Percentiles rank a stretch among this genome's conserved stretches.
Evolutionary conservation across 805 yeast species (phyloP).

Genomic region (Pichia ethanolica): DNA sequence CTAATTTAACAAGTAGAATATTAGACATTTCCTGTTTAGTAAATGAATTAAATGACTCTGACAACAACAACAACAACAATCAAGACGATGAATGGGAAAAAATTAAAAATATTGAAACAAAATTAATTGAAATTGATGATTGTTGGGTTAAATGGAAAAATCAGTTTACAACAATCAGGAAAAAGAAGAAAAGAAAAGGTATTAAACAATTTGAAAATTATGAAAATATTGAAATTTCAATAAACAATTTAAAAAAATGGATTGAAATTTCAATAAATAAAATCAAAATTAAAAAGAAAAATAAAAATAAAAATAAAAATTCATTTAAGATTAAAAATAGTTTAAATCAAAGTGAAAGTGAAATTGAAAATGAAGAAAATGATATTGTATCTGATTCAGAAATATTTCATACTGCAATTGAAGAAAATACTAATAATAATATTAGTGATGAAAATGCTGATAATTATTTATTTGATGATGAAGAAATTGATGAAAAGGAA

Average conservation of each 20-base stretch:
- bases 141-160: conserved; percentile 8
- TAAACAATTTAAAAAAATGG: background rate
- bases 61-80: no score
- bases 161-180: conserved; percentile 1
- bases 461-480: background rate
- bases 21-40: conserved; percentile 2
- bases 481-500: conserved; percentile 4
- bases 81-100: background rate
- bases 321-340: background rate
- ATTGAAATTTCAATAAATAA: background rate
- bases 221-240: background rate
- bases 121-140: conserved; percentile 1
- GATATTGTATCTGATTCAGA: no score
- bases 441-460: background rate
- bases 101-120: background rate
- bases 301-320: background rate
- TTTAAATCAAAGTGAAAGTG: background rate
- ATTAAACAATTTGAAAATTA: conserved; percentile 3
- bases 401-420: background rate
- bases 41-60: background rate
- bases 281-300: background rate
- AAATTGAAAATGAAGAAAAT: background rate
- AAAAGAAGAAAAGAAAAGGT: conserved; percentile 1
- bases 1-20: conserved; percentile 3
- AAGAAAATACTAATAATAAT: background rate